Conservation (phyloP, 2,329 filamentous ascomycete genomes). For the Ceratocystis cacaofunesta region DNA sequence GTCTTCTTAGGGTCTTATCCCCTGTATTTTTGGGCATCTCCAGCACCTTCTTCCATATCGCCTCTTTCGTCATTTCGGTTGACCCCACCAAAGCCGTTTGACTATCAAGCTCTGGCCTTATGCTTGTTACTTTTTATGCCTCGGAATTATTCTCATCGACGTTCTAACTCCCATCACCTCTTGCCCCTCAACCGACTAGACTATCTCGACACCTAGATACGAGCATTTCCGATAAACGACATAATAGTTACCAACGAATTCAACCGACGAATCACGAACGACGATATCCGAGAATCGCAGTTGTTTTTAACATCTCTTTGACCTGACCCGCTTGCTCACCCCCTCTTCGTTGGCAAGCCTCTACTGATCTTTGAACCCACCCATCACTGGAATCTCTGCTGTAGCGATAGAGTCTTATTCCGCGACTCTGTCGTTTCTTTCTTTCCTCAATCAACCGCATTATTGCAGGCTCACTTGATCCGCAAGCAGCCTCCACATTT, state of each 20-base stretch:
- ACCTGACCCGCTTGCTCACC: neutral
- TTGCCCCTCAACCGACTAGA: neutral
- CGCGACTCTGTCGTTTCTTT: neutral
- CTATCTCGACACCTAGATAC: neutral
- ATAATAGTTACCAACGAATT: neutral
- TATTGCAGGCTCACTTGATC: neutral
- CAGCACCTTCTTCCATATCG: neutral
- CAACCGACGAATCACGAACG: neutral
- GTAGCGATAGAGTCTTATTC: neutral
- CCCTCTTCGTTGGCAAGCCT: neutral
- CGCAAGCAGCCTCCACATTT: neutral
- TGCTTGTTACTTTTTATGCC: neutral
- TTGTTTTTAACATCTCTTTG: neutral
- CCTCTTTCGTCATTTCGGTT: conserved; percentile 1
- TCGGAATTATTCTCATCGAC: neutral
- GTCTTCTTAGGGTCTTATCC: neutral
- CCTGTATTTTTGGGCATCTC: neutral
- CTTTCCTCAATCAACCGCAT: neutral
- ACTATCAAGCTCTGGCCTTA: conserved; percentile 1
- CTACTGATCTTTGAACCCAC: neutral
- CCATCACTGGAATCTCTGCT: neutral
- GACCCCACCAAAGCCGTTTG: conserved; percentile 2
- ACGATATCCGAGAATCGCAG: neutral
- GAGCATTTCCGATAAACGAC: neutral
- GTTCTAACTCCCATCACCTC: neutral